A percentile compares a stretch with the other conserved stretches of the same genome.
phyloP scores from a whole-genome alignment of 106 monocot genomes.

The Dendrobium catenatum region DNA sequence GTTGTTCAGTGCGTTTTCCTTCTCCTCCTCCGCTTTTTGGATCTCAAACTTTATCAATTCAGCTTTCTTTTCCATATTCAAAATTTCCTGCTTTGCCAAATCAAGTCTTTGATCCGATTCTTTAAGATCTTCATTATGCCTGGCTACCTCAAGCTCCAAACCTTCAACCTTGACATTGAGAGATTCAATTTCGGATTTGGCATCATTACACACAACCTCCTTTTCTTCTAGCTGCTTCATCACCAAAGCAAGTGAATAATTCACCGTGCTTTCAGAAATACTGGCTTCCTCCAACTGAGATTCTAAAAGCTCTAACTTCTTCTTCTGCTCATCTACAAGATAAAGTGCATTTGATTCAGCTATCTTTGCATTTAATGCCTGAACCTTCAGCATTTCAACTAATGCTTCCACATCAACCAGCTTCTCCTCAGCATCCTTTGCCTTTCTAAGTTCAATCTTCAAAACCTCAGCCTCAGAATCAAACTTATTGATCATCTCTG shows the following conservation, averaged over 20 bases:
- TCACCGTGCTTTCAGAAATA: conserved; percentile 22
- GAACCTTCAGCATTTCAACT: conserved; percentile 25
- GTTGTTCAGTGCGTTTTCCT: neutral
- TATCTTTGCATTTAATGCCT: conserved; percentile 32
- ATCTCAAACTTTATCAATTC: conserved; percentile 23
- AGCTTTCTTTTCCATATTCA: conserved; percentile 19
- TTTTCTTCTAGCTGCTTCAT: conserved; percentile 29
- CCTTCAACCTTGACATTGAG: conserved; percentile 28
- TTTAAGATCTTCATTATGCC: conserved; percentile 23
- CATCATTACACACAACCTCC: conserved; percentile 14
- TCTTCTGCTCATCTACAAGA: conserved; percentile 44
- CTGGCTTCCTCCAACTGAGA: conserved; percentile 23
- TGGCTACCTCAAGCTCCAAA: conserved; percentile 39
- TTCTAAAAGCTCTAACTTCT: conserved; percentile 25
- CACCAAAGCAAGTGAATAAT: conserved; percentile 11
- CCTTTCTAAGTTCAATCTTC: conserved; percentile 37
- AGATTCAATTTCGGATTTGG: conserved; percentile 22
- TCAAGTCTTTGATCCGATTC: conserved; percentile 27
- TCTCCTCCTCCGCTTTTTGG: conserved; percentile 3
- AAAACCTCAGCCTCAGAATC: conserved; percentile 28
- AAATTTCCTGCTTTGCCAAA: conserved; percentile 22
- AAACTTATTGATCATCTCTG: conserved; percentile 34
- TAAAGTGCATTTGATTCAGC: conserved; percentile 23
- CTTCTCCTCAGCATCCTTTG: conserved; percentile 28
- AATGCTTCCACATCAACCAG: conserved; percentile 24